Base-by-base conservation (phyloP, 2,329 filamentous ascomycete genomes). In the Chrysosporium queenslandicum region DNA sequence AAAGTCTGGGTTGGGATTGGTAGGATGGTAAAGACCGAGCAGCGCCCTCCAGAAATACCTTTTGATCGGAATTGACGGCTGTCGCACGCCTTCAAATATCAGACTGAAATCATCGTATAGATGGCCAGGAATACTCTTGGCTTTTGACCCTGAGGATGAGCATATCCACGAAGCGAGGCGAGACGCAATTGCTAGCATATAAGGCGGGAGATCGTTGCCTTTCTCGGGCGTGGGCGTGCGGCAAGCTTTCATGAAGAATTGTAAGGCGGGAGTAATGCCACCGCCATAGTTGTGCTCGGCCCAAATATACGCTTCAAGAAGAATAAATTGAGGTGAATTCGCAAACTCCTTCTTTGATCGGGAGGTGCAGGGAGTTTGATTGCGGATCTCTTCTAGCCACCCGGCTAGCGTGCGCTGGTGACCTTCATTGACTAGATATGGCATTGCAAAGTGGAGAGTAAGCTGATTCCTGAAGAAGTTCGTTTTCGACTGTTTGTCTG, bases 391-490 rank as follows among this genome's bases (percentile, higher is more conserved):
- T 39, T 57, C 58, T 36, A 71, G 54, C 68, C 71, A 71, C n/a
- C 55, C 43, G 43, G 66, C 60, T 32, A 68, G 57, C 6, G 62
- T 64, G 9, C 59, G 55, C 20, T 68, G 65, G 34, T 67, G 57
- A 5, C 63, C 63, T 51, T 71, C 69, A 2, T 64, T 65, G 34
- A 66, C 63, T 61, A 73, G 64, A 40, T 71, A 72, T 18, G 68
- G 69, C 52, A 68, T 51, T 25, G 69, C 54, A 2, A 60, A 53
- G n/a, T 53, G 40, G 12, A 63, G 62, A 5, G 61, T 55, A 1
- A 41, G 47, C 8, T 54, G 53, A n/a, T 61, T 61, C n/a, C 55
- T 59, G 34, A 73, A 62, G 23, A 72, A 60, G 4, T 52, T 50
- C 21, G 60, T 58, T 21, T 64, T 62, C 2, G 62, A 58, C 16